Conservation (phyloP, 306 rosid genomes). For the Purshia tridentata region DNA sequence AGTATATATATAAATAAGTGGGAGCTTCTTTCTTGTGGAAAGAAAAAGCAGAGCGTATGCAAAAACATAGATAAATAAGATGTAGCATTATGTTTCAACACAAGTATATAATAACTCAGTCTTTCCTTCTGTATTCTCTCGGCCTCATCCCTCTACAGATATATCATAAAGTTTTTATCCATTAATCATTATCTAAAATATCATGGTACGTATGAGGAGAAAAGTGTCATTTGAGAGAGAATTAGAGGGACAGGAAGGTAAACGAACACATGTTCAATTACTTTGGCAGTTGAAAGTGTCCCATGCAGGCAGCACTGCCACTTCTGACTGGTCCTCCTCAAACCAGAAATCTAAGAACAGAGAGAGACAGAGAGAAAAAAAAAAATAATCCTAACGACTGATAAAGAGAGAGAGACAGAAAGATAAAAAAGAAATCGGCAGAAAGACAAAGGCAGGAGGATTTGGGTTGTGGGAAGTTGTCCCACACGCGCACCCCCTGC, state of each 20-base stretch:
- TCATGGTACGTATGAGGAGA: neutral
- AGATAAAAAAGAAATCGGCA: neutral
- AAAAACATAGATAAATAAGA: too few relatives aligned
- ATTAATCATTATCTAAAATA: too few relatives aligned
- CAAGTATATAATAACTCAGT: too few relatives aligned
- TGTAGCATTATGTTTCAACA: too few relatives aligned
- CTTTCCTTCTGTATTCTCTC: too few relatives aligned
- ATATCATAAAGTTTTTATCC: too few relatives aligned
- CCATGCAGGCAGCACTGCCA: neutral
- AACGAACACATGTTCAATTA: neutral
- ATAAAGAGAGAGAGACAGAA: constrained; percentile 18
- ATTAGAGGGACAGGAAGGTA: neutral
- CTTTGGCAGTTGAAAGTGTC: constrained; percentile 27
- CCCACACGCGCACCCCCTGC: constrained; percentile 19
- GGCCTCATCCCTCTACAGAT: too few relatives aligned
- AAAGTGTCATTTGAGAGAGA: neutral
- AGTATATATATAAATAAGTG: too few relatives aligned
- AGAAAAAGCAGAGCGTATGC: too few relatives aligned
- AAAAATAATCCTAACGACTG: constrained; percentile 20
- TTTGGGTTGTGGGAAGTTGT: constrained; percentile 1
- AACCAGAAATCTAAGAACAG: constrained; percentile 11
- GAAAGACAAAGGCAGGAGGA: neutral
- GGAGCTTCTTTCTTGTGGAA: too few relatives aligned
- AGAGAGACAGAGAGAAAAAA: neutral
- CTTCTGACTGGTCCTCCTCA: constrained; percentile 29